These are phyloP conservation scores for Endoconidiophora polonica DNA, from an alignment of 2,329 filamentous ascomycete species.

Conservation along the genomic window DNA sequence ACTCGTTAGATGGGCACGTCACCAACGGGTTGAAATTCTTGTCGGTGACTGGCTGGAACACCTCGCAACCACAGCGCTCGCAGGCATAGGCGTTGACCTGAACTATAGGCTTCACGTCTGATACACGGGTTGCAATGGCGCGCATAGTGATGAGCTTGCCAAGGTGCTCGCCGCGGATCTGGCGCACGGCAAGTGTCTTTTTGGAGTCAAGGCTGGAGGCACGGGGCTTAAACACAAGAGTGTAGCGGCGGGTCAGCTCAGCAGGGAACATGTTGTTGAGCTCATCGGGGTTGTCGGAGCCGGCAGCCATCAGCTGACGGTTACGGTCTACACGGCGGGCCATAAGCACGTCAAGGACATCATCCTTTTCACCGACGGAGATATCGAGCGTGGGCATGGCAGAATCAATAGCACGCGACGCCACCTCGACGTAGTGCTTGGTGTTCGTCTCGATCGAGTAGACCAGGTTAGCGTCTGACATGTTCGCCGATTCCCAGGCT, in stretches of 20 bases:
- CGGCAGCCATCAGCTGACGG: conserved; percentile 51
- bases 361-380: conserved; percentile 83
- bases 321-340: conserved; percentile 78
- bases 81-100: conserved; percentile 97
- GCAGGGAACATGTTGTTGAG: conserved; percentile 72
- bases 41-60: conserved; percentile 87
- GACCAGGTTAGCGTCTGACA: conserved; percentile 56
- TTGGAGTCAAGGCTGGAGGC: conserved; percentile 49
- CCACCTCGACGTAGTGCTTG: conserved; percentile 84
- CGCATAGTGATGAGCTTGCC: conserved; percentile 87
- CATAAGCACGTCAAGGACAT: conserved; percentile 94
- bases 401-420: conserved; percentile 76
- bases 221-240: conserved; percentile 85
- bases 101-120: conserved; percentile 94
- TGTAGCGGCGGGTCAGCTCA: conserved; percentile 84
- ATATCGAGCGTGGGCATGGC: conserved; percentile 62
- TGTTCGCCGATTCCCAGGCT: conserved; percentile 57
- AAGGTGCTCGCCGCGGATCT: conserved; percentile 83
- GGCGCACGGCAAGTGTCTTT: conserved; percentile 69
- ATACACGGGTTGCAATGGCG: conserved; percentile 86
- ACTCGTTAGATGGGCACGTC: conserved; percentile 79
- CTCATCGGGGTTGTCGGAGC: conserved; percentile 48
- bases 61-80: conserved; percentile 88
- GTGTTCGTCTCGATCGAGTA: conserved; percentile 80
- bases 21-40: conserved; percentile 81